Evolutionary conservation across 2,329 filamentous ascomycete genomes (phyloP).

Genomic region (Claviceps digitariae): DNA sequence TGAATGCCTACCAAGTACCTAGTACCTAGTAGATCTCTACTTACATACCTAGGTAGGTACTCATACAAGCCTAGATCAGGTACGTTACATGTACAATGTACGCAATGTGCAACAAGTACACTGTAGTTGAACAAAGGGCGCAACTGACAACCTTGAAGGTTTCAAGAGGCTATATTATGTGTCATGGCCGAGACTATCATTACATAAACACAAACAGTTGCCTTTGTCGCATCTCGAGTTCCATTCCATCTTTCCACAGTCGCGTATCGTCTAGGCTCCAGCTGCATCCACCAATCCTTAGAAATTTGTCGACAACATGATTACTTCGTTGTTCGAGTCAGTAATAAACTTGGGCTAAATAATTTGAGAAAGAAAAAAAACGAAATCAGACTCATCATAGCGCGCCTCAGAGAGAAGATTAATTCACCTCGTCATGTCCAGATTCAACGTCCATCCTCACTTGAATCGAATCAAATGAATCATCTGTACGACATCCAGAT

Average conservation of each 20-base stretch:
- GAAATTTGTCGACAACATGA: not conserved
- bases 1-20: too few species aligned
- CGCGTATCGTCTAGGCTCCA: not conserved
- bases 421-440: constrained; percentile 32
- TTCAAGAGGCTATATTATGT: not conserved
- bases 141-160: not conserved
- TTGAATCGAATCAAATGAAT: constrained; percentile 16
- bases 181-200: not conserved
- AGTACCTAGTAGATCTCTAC: too few species aligned
- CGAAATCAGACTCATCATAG: not conserved
- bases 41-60: too few species aligned
- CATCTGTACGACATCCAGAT: constrained; percentile 28
- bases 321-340: not conserved
- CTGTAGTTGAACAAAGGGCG: not conserved
- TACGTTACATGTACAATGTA: not conserved
- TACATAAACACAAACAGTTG: not conserved
- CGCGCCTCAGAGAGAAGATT: constrained; percentile 42
- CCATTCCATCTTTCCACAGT: not conserved
- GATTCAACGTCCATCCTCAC: constrained; percentile 18
- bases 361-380: not conserved
- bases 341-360: not conserved
- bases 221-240: not conserved
- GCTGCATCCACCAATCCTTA: not conserved
- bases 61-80: too few species aligned
- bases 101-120: not conserved